phyloP scores from a whole-genome alignment of 495 filamentous ascomycete genomes.

The Choiromyces venosus region DNA sequence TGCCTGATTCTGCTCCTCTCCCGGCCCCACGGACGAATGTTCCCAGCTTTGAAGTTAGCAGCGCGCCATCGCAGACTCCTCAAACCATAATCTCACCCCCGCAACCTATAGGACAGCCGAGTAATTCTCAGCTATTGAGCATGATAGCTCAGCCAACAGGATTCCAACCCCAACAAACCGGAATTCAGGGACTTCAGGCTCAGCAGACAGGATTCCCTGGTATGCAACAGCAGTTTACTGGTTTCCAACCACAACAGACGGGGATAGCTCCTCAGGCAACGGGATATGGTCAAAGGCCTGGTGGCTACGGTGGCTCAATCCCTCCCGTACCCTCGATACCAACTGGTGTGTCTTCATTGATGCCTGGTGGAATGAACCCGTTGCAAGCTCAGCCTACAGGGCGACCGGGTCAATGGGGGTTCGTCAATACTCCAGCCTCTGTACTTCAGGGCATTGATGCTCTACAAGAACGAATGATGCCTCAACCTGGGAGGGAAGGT shows the following conservation, averaged over 20 bases:
- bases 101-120: constrained; percentile 24
- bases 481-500: constrained; percentile 86
- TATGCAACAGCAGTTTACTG: constrained; percentile 30
- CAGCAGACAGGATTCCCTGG: constrained; percentile 38
- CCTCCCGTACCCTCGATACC: constrained; percentile 97
- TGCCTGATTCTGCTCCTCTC: constrained; percentile 66
- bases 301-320: constrained; percentile 40
- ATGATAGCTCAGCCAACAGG: constrained; percentile 48
- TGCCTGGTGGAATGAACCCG: constrained; percentile 53
- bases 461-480: constrained; percentile 95
- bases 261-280: constrained; percentile 51
- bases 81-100: constrained; percentile 23
- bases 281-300: constrained; percentile 43
- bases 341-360: constrained; percentile 61
- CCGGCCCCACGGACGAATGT: constrained; percentile 56
- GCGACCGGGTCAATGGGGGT: constrained; percentile 91
- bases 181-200: constrained; percentile 45
- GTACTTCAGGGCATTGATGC: constrained; percentile 91
- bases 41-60: constrained; percentile 65
- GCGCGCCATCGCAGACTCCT: constrained; percentile 19
- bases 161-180: constrained; percentile 52
- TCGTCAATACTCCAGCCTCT: constrained; percentile 86
- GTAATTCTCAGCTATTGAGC: constrained; percentile 37
- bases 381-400: constrained; percentile 94
- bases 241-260: constrained; percentile 34